A percentile compares a stretch with the other conserved stretches of the same genome.
phyloP scores from a whole-genome alignment of 2,329 filamentous ascomycete species.

The Trichoderma sp. region DNA sequence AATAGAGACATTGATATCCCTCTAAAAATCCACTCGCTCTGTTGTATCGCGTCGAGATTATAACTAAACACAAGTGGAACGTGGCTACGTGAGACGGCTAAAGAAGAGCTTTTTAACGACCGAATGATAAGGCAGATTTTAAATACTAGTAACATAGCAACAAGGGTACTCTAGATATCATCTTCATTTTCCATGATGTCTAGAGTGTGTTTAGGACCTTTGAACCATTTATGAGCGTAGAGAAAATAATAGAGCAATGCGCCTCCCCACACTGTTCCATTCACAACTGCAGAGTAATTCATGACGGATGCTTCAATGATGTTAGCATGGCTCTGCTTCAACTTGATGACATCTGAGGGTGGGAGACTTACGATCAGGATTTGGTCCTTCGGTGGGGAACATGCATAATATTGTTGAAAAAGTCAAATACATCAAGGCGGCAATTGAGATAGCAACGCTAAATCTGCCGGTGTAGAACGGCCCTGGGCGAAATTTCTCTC shows the following conservation, averaged over 20 bases:
- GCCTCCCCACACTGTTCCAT: background rate
- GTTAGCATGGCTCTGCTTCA: background rate
- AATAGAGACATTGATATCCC: background rate
- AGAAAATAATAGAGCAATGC: background rate
- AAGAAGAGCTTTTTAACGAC: background rate
- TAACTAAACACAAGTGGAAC: background rate
- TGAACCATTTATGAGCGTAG: conserved; percentile 3
- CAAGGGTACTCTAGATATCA: background rate
- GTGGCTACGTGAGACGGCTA: background rate
- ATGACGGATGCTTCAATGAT: background rate
- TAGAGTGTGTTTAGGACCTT: background rate
- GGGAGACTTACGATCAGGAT: background rate
- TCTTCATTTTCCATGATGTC: background rate
- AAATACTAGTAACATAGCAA: background rate
- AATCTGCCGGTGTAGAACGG: background rate
- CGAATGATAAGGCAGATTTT: background rate
- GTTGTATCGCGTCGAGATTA: background rate
- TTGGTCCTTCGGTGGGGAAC: conserved; percentile 7
- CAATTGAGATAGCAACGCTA: background rate
- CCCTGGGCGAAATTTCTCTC: background rate
- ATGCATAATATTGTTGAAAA: conserved; percentile 10
- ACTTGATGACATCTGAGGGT: no score
- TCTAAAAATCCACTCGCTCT: background rate
- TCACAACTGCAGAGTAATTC: conserved; percentile 2
- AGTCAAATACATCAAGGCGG: background rate